A percentile compares a stretch with the other conserved stretches of the same genome.
Evolutionary conservation across 352 stramenopile genomes (phyloP).

Genomic region (Pythium rhizo-oryzae): DNA sequence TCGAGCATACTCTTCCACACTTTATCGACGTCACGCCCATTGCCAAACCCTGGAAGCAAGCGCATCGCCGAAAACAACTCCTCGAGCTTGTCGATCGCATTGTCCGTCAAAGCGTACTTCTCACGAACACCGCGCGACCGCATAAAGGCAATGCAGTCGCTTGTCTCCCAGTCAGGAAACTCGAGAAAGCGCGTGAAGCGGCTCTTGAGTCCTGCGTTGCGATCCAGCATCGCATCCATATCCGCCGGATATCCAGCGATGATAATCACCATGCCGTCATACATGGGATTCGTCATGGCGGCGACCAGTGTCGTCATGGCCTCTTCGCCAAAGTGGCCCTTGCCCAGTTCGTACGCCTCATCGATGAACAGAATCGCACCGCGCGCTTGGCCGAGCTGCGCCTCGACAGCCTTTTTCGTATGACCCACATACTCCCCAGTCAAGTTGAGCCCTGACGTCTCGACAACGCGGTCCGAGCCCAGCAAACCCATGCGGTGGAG

Average conservation of each 20-base stretch:
- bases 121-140: constrained; percentile 44
- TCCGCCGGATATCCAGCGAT: constrained; percentile 90
- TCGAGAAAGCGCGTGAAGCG: constrained; percentile 89
- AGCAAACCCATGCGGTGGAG: constrained; percentile 93
- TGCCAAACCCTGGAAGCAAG: constrained; percentile 62
- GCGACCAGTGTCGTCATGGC: constrained; percentile 91
- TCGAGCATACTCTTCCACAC: constrained; percentile 69
- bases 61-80: constrained; percentile 47
- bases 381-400: constrained; percentile 87
- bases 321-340: constrained; percentile 80
- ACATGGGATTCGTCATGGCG: constrained; percentile 86
- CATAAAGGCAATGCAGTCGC: constrained; percentile 79
- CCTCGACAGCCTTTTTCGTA: constrained; percentile 88
- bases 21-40: constrained; percentile 69
- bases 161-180: constrained; percentile 87
- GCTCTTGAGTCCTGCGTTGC: constrained; percentile 90
- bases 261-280: constrained; percentile 88
- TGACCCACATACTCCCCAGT: constrained; percentile 89
- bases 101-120: constrained; percentile 40
- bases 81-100: constrained; percentile 32
- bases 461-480: constrained; percentile 91
- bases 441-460: constrained; percentile 85
- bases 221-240: constrained; percentile 89
- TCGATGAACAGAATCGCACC: constrained; percentile 94
- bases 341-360: constrained; percentile 92